Percentiles rank a stretch among this genome's conserved stretches.
These are phyloP conservation scores for Rhododendron mucronatum DNA, from an alignment of 148 eudicot species.

Conservation along the genomic window DNA sequence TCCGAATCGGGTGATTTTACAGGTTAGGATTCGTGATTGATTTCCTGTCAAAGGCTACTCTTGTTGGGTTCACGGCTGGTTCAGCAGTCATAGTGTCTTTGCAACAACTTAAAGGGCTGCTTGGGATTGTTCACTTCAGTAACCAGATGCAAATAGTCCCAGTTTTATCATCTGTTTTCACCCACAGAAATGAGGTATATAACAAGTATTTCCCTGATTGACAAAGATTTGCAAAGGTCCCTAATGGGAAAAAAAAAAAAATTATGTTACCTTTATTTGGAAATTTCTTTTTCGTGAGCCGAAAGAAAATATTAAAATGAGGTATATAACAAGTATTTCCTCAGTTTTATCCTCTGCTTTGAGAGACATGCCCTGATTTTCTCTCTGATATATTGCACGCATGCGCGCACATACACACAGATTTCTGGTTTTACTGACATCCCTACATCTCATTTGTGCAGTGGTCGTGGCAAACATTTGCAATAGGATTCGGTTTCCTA, in stretches of 20 bases:
- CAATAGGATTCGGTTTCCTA: slow-evolving; percentile 69
- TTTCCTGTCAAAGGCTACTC: slow-evolving; percentile 87
- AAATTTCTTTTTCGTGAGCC: too few relatives aligned
- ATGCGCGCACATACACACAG: too few relatives aligned
- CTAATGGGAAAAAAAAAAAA: too few relatives aligned
- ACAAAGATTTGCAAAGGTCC: too few relatives aligned
- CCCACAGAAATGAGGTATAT: slow-evolving; percentile 59
- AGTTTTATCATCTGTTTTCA: slow-evolving; percentile 65
- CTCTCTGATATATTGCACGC: too few relatives aligned
- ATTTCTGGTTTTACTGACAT: background rate
- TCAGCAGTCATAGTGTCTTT: slow-evolving; percentile 87
- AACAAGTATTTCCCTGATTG: too few relatives aligned
- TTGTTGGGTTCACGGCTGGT: slow-evolving; percentile 92
- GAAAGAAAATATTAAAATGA: too few relatives aligned
- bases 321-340: too few relatives aligned
- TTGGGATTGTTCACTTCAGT: slow-evolving; percentile 85
- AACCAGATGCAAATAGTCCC: slow-evolving; percentile 75
- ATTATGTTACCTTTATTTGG: too few relatives aligned
- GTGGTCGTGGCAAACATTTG: slow-evolving; percentile 87
- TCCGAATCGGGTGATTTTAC: background rate
- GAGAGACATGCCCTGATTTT: too few relatives aligned
- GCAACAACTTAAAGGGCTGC: slow-evolving; percentile 87
- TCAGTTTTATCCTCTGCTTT: too few relatives aligned
- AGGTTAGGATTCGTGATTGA: slow-evolving; percentile 90
- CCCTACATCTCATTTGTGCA: slow-evolving; percentile 27